A percentile compares a stretch with the other conserved stretches of the same genome.
These are phyloP conservation scores for Pythium aristosporum DNA, from an alignment of 352 stramenopile genomes.

Conservation along the genomic window DNA sequence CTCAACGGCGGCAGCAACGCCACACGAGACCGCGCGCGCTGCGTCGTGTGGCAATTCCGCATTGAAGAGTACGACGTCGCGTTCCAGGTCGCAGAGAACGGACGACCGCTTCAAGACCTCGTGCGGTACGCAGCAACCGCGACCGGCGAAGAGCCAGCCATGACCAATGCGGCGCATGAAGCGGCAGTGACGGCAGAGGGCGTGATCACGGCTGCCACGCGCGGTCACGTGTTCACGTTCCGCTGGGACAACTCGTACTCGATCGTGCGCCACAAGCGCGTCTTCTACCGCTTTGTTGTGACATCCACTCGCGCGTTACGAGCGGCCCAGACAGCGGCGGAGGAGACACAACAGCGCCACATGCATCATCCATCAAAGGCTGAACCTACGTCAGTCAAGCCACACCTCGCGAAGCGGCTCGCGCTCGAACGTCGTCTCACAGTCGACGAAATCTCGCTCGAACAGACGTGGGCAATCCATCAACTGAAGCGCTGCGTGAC, in stretches of 20 bases:
- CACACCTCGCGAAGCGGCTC: slow-evolving; percentile 42
- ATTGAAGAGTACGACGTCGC: slow-evolving; percentile 60
- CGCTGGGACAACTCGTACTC: slow-evolving; percentile 82
- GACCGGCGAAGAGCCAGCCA: background rate
- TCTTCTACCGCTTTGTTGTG: slow-evolving; percentile 57
- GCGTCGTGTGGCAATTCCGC: slow-evolving; percentile 53
- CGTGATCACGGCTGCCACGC: slow-evolving; percentile 30
- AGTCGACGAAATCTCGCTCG: slow-evolving; percentile 24
- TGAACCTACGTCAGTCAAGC: slow-evolving; percentile 14
- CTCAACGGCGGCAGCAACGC: background rate
- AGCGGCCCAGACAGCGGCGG: slow-evolving; percentile 48
- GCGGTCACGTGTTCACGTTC: slow-evolving; percentile 49
- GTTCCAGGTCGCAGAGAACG: slow-evolving; percentile 61
- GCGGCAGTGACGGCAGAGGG: slow-evolving; percentile 33
- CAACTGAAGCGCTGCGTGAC: slow-evolving; percentile 44
- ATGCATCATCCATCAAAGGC: slow-evolving; percentile 8
- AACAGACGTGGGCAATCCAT: slow-evolving; percentile 34
- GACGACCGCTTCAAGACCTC: slow-evolving; percentile 29
- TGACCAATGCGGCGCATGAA: background rate
- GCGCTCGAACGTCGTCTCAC: slow-evolving; percentile 31
- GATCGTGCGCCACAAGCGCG: slow-evolving; percentile 59
- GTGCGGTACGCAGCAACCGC: slow-evolving; percentile 34
- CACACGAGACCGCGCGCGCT: background rate
- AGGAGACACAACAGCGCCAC: slow-evolving; percentile 36
- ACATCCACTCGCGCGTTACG: slow-evolving; percentile 38